phyloP scores from a whole-genome alignment of 345 rosid species.

The Citrus glauca region DNA sequence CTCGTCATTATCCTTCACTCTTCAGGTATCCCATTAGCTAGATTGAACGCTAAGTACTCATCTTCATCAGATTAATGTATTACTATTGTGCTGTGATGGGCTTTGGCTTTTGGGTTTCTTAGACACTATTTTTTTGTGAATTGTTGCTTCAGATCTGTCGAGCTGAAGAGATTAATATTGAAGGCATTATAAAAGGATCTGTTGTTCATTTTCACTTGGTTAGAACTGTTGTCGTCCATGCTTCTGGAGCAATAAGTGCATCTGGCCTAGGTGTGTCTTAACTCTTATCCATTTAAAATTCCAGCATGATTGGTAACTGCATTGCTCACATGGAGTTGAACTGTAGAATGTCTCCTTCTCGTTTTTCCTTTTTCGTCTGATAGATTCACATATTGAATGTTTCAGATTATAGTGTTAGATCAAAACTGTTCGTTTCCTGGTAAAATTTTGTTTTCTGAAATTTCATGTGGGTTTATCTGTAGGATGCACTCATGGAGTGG shows the following conservation, averaged over 20 bases:
- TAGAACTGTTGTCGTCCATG: conserved; percentile 37
- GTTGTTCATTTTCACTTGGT: conserved; percentile 69
- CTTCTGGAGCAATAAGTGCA: conserved; percentile 47
- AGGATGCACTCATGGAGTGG: conserved; percentile 93
- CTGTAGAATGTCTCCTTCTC: neutral
- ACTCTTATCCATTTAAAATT: neutral
- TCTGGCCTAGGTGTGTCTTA: conserved; percentile 49
- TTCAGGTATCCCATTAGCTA: conserved; percentile 60
- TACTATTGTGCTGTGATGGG: conserved; percentile 4
- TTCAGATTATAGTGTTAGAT: neutral
- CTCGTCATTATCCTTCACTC: conserved; percentile 83
- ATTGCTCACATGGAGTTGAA: neutral
- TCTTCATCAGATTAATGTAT: conserved; percentile 17
- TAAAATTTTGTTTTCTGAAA: neutral
- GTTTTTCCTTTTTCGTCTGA: neutral
- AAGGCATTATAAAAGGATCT: conserved; percentile 55
- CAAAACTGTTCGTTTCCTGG: neutral
- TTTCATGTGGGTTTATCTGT: conserved; percentile 18
- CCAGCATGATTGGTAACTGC: neutral
- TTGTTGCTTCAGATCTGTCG: conserved; percentile 59
- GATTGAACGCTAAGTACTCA: conserved; percentile 22
- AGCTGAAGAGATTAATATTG: conserved; percentile 52
- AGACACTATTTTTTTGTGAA: conserved; percentile 4
- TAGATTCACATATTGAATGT: neutral
- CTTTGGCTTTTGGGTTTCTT: conserved; percentile 14